phyloP scores from a whole-genome alignment of 495 filamentous ascomycete genomes.

The Poronia punctata region DNA sequence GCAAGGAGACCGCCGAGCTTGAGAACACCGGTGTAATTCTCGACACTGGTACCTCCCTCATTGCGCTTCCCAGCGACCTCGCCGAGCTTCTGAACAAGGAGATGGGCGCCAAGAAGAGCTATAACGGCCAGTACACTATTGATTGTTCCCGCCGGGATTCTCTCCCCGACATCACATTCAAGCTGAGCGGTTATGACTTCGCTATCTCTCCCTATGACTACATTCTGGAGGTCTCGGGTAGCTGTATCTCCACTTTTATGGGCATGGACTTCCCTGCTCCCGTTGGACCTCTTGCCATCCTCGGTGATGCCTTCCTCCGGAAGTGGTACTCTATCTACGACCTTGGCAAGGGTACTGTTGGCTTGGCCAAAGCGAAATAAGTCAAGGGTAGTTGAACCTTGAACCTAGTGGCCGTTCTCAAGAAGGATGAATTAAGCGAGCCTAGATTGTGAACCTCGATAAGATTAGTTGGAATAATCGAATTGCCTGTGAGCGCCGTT shows the following conservation, averaged over 20 bases:
- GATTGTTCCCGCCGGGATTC: conserved; percentile 78
- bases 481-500: too few species aligned
- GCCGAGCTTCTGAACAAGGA: conserved; percentile 97
- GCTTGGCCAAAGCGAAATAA: conserved; percentile 77
- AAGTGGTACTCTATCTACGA: conserved; percentile 98
- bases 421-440: too few species aligned
- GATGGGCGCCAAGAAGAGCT: conserved; percentile 96
- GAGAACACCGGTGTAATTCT: conserved; percentile 93
- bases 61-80: conserved; percentile 85
- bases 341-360: conserved; percentile 74
- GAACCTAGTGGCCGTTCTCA: too few species aligned
- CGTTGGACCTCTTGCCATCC: conserved; percentile 86
- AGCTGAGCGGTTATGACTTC: conserved; percentile 81
- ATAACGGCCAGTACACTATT: conserved; percentile 88
- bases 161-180: conserved; percentile 86
- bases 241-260: conserved; percentile 95
- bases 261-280: conserved; percentile 95
- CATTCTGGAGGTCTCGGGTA: conserved; percentile 89
- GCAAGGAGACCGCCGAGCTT: conserved; percentile 73
- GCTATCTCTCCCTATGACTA: conserved; percentile 86
- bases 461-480: conserved; percentile 1
- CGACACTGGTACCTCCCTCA: conserved; percentile 97
- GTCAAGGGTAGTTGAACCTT: conserved; percentile 1
- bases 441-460: too few species aligned
- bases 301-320: conserved; percentile 96